phyloP scores from a whole-genome alignment of 106 monocot genomes.

The Dioscorea zingiberensis region DNA sequence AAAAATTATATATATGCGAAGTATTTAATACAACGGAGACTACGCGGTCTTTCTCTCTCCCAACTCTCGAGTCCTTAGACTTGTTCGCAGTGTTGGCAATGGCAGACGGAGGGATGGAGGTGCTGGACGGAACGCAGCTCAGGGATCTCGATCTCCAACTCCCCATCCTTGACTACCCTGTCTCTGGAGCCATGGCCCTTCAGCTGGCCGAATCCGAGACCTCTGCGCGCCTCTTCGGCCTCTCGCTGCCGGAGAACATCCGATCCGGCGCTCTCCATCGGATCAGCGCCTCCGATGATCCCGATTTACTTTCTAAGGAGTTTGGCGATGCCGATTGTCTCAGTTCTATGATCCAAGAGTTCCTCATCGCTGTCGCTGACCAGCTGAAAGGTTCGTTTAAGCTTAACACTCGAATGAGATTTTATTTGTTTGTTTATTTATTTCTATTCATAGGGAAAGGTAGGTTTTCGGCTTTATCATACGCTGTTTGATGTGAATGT shows the following conservation, averaged over 20 bases:
- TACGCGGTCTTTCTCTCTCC: too few species aligned
- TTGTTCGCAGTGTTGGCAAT: neutral
- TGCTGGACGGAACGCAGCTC: constrained; percentile 24
- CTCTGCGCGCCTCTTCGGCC: constrained; percentile 25
- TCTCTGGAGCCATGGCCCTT: constrained; percentile 18
- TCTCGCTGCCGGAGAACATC: constrained; percentile 17
- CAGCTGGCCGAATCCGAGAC: constrained; percentile 33
- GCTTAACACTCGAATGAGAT: too few species aligned
- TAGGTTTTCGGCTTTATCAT: too few species aligned
- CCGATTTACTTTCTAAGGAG: constrained; percentile 14
- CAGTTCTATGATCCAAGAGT: constrained; percentile 15
- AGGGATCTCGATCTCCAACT: constrained; percentile 15
- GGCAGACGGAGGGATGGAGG: constrained; percentile 18
- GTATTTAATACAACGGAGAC: too few species aligned
- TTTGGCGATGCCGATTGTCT: constrained; percentile 10
- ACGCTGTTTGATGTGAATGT: too few species aligned
- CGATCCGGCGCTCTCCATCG: constrained; percentile 13
- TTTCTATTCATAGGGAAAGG: too few species aligned
- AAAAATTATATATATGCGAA: too few species aligned
- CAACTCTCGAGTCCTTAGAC: too few species aligned
- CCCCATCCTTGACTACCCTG: constrained; percentile 11
- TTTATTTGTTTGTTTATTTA: too few species aligned
- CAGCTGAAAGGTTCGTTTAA: constrained; percentile 24
- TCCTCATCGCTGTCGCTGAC: constrained; percentile 30
- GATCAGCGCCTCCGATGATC: neutral